Percentiles rank a stretch among this genome's conserved stretches.
Conservation (phyloP, 108 stramenopile genomes). For the Epithemia pelagica region DNA sequence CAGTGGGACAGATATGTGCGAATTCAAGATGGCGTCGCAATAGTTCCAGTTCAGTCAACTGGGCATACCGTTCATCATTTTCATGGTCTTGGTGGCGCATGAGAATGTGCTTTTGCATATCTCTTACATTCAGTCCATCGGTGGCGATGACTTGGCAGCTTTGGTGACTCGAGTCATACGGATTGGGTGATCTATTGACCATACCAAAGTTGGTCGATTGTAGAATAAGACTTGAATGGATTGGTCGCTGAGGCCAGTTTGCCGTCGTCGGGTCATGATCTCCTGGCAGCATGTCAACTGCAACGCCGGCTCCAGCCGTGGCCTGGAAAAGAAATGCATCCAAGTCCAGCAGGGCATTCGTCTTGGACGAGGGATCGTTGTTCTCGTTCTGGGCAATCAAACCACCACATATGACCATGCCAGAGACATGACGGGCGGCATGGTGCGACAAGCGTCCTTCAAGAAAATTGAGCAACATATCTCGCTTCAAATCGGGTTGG, state of each 20-base stretch:
- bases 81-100: slow-evolving; percentile 10
- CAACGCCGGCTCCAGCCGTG: slow-evolving; percentile 46
- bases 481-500: slow-evolving; percentile 50
- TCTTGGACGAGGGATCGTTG: not conserved
- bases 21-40: slow-evolving; percentile 50
- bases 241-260: slow-evolving; percentile 80
- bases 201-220: slow-evolving; percentile 23
- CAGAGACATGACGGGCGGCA: slow-evolving; percentile 38
- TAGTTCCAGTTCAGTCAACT: slow-evolving; percentile 45
- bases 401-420: slow-evolving; percentile 68
- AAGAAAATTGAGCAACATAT: slow-evolving; percentile 69
- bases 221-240: slow-evolving; percentile 71
- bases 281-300: slow-evolving; percentile 73
- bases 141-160: slow-evolving; percentile 50
- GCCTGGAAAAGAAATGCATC: slow-evolving; percentile 50
- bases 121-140: slow-evolving; percentile 65
- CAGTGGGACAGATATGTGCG: slow-evolving; percentile 81
- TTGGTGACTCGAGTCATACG: slow-evolving; percentile 44
- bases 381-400: slow-evolving; percentile 12
- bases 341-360: slow-evolving; percentile 39
- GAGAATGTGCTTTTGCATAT: slow-evolving; percentile 32
- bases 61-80: slow-evolving; percentile 10
- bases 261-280: slow-evolving; percentile 77
- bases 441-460: slow-evolving; percentile 44
- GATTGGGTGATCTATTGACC: slow-evolving; percentile 64